Evolutionary conservation across 805 yeast genomes (phyloP).

Genomic region (Komagataella mondaviorum): DNA sequence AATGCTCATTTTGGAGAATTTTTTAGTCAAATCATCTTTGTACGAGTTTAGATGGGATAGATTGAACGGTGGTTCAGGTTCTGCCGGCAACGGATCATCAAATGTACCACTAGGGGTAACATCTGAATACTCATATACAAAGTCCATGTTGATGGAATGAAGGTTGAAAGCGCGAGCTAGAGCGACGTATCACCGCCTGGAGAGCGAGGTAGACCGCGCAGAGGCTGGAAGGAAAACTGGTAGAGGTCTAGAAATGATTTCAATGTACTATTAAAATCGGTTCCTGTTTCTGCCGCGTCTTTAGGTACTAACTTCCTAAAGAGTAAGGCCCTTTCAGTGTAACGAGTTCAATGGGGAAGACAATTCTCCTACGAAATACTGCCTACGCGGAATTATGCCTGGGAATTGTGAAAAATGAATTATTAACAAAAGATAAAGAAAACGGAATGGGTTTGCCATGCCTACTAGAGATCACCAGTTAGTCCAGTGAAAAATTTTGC

Average conservation of each 20-base stretch:
- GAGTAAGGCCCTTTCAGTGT: too few species aligned
- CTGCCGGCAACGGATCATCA: conserved; percentile 12
- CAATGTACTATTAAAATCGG: too few species aligned
- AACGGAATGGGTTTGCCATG: too few species aligned
- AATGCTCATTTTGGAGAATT: conserved; percentile 19
- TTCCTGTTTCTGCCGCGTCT: too few species aligned
- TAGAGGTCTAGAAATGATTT: too few species aligned
- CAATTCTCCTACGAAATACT: too few species aligned
- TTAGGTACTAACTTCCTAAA: too few species aligned
- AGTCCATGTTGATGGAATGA: conserved; percentile 1
- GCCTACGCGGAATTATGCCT: too few species aligned
- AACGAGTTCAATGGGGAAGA: too few species aligned
- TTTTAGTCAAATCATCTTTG: conserved; percentile 21
- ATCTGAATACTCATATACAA: conserved; percentile 1
- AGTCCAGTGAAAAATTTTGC: not conserved
- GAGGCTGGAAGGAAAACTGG: too few species aligned
- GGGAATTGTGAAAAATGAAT: too few species aligned
- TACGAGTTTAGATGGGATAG: conserved; percentile 20
- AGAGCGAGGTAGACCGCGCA: conserved; percentile 11
- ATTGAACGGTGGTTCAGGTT: conserved; percentile 26
- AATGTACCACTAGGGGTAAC: not conserved
- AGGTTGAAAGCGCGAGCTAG: conserved; percentile 12
- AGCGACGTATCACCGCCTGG: conserved; percentile 24
- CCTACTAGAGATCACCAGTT: not conserved
- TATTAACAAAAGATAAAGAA: too few species aligned